Conservation (phyloP, 2,329 filamentous ascomycete genomes). For the Zopfia rhizophila region DNA sequence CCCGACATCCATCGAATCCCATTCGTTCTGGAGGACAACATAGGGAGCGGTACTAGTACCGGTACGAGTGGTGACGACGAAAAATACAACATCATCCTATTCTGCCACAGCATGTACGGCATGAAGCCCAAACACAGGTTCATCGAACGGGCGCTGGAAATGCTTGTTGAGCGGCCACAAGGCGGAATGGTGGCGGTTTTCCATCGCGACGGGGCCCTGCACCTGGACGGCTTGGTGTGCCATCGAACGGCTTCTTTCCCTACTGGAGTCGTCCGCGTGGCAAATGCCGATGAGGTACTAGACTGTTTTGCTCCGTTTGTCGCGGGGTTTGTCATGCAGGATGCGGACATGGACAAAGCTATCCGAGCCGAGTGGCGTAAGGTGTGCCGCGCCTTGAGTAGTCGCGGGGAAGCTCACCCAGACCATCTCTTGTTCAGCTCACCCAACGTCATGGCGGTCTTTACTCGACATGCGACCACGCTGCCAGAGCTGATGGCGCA, state of each 20-base stretch:
- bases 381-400: conserved; percentile 62
- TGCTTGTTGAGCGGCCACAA: conserved; percentile 56
- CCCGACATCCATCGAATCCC: conserved; percentile 52
- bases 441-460: conserved; percentile 63
- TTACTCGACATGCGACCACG: conserved; percentile 58
- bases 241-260: conserved; percentile 61
- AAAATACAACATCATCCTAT: conserved; percentile 66
- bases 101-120: conserved; percentile 73
- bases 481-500: conserved; percentile 56
- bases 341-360: conserved; percentile 41
- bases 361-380: conserved; percentile 59
- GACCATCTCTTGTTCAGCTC: conserved; percentile 59
- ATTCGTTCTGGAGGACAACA: conserved; percentile 51
- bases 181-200: conserved; percentile 64
- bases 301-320: conserved; percentile 66
- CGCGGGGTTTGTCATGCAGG: conserved; percentile 56
- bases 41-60: conserved; percentile 24
- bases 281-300: conserved; percentile 58
- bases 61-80: conserved; percentile 35
- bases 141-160: conserved; percentile 59
- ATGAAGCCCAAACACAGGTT: conserved; percentile 61
- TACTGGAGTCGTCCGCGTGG: conserved; percentile 56
- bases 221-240: conserved; percentile 61
- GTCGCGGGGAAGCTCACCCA: conserved; percentile 49
- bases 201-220: conserved; percentile 61